Percentiles rank a stretch among this genome's conserved stretches.
These are phyloP conservation scores for Trichoderma breve DNA, from an alignment of 2,329 filamentous ascomycete species.

Conservation along the genomic window DNA sequence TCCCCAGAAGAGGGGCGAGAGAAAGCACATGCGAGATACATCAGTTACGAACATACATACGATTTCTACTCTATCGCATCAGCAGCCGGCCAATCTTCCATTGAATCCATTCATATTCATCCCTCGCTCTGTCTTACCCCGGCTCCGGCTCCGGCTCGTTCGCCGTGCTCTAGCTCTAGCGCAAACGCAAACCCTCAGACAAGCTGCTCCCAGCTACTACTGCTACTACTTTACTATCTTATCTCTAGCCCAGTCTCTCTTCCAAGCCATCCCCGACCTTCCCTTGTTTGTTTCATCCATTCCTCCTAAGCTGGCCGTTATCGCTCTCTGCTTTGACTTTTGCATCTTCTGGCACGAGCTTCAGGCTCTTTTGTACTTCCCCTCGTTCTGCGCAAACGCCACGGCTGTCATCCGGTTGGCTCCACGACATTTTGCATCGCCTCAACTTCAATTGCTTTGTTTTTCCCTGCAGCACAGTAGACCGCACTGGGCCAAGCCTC, in stretches of 20 bases:
- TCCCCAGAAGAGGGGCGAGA: not conserved
- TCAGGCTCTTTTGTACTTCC: not conserved
- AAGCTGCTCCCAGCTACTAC: not conserved
- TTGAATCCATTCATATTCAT: not conserved
- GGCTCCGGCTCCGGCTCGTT: constrained; percentile 6
- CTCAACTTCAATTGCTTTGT: not conserved
- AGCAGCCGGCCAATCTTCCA: not conserved
- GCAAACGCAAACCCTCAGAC: not conserved
- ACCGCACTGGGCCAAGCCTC: not conserved
- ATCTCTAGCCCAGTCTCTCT: not conserved
- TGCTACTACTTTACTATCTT: not conserved
- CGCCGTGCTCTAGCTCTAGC: not conserved
- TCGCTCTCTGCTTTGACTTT: not conserved
- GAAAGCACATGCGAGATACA: not conserved
- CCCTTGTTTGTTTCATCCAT: not conserved
- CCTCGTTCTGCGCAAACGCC: not conserved
- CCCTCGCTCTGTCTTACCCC: not conserved
- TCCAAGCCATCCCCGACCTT: not conserved
- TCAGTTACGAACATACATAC: not conserved
- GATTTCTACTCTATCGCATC: not conserved
- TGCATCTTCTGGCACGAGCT: not conserved
- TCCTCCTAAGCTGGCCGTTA: not conserved
- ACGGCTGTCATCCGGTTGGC: constrained; percentile 1
- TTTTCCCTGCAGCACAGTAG: not conserved
- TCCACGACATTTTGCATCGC: not conserved